phyloP scores from a whole-genome alignment of 208 protist species.

The Trypanosoma melophagium region DNA sequence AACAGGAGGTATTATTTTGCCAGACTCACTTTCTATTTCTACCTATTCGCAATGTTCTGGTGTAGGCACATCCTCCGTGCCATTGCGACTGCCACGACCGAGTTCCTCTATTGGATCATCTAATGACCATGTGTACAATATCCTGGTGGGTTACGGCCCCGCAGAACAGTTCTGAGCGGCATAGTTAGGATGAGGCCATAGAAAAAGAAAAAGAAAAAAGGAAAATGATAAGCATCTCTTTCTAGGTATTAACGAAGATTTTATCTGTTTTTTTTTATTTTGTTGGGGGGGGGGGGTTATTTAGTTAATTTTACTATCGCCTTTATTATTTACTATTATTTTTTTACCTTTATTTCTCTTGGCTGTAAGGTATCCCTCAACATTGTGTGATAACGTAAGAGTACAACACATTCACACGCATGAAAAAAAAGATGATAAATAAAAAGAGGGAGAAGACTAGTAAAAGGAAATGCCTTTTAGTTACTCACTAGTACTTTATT shows the following conservation, averaged over 20 bases:
- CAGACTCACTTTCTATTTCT: constrained; percentile 4
- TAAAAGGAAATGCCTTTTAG: background rate
- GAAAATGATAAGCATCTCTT: background rate
- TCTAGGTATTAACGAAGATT: background rate
- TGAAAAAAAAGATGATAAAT: background rate
- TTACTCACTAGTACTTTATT: too few species aligned
- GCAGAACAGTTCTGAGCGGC: too few species aligned
- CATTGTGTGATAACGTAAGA: too few species aligned
- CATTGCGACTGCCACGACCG: background rate
- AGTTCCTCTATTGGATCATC: constrained; percentile 6
- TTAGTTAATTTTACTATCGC: constrained; percentile 32
- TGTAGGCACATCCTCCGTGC: background rate
- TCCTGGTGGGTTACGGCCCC: background rate
- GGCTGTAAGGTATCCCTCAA: background rate
- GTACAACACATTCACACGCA: background rate
- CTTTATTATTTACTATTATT: constrained; percentile 13
- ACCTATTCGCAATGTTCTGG: constrained; percentile 2
- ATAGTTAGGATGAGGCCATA: background rate
- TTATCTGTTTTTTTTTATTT: constrained; percentile 11
- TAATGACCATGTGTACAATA: background rate
- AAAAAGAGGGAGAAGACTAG: background rate
- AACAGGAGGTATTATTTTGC: background rate
- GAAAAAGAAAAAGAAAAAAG: background rate
- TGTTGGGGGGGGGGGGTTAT: too few species aligned
- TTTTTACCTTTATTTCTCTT: background rate